Evolutionary conservation across 495 filamentous ascomycete genomes (phyloP), one percentile per base, ranked within the genome.

Genomic region (Pyrenula aspistea): DNA sequence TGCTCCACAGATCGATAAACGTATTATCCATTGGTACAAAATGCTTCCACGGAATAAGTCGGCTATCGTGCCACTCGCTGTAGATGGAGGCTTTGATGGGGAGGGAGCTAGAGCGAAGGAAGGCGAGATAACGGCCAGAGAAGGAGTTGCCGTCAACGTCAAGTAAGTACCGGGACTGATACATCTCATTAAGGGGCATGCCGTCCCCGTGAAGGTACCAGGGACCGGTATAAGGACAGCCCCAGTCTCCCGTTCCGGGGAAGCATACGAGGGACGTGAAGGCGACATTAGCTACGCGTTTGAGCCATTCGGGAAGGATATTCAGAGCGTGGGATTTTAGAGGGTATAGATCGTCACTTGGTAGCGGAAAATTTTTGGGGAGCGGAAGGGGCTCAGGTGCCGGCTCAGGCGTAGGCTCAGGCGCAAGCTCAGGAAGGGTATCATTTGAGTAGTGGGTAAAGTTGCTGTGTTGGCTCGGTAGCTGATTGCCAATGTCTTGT

Each of bases 1-100:
- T 79, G 2, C 80, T 83, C 51, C 80, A 89, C 55, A 85, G 73
- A 64, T 91, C 87, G 50, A 80, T 72, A 58, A 86, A 89, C 25
- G 83, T 76, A 63, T 83, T 89, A 61, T 89, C 86, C 84, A 91
- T 87, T 2, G 87, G 87, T 20, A 86, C 84, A 60, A 76, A 84
- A 59, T 84, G 81, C 59, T 77, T 78, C 81, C 81, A 84, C 3
- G 77, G 70, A 2, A 79, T 65, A 12, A 84, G 63, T 20, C 81
- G 67, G 54, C 68, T 72, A 58, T 84, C 81, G 54, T 84, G 81
- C 81, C 81, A 84, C 65, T 83, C 81, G 15, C 74, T 67, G 73
- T 79, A 83, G 24, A 84, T 67, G 2, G 81, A 80, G 1, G 80
- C 77, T 63, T 83, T 84, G 65, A 84, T 70, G 0, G 79, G 79